Percentiles rank a stretch among this genome's conserved stretches.
These are phyloP conservation scores for Pseudisothecium myosuroides DNA, from an alignment of 225 moss, liverwort and hornwort species.

Conservation along the genomic window DNA sequence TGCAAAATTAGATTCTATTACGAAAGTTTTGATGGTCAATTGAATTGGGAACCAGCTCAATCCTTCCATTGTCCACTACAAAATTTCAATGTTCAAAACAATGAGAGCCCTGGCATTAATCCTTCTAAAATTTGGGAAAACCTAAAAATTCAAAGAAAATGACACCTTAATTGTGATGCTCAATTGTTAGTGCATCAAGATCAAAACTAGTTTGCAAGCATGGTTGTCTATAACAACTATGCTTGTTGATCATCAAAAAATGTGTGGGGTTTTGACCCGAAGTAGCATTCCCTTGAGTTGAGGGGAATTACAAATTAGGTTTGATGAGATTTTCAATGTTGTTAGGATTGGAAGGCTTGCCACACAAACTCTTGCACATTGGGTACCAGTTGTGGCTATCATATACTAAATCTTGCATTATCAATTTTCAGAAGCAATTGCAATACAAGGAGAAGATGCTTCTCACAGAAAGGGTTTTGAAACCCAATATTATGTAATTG, in stretches of 20 bases:
- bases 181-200: background rate
- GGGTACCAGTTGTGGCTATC: background rate
- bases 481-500: too few species aligned
- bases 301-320: background rate
- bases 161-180: rapidly evolving
- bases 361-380: background rate
- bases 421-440: background rate
- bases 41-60: too few species aligned
- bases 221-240: background rate
- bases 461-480: background rate
- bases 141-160: rapidly evolving
- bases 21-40: too few species aligned
- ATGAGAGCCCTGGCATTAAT: too few species aligned
- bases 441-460: background rate
- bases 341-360: background rate
- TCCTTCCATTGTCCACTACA: background rate
- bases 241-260: background rate
- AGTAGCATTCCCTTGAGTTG: background rate
- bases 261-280: background rate
- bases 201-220: background rate
- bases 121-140: background rate
- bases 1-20: background rate
- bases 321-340: background rate
- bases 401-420: background rate
- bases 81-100: background rate